Evolutionary conservation across 2,329 filamentous ascomycete genomes (phyloP).

Genomic region (Zymoseptoria brevis): DNA sequence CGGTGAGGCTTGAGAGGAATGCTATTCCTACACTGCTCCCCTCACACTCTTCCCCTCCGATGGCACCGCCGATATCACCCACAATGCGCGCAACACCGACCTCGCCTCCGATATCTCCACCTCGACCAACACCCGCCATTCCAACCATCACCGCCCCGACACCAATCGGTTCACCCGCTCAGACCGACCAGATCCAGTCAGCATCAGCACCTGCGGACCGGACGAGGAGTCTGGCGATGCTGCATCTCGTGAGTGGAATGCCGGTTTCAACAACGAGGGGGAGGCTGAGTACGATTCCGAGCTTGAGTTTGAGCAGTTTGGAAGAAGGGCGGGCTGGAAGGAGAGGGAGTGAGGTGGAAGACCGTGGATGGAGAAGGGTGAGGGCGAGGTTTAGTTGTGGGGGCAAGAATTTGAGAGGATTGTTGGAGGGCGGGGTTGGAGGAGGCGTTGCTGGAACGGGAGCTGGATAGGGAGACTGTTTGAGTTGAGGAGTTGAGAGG

Average conservation of each 20-base stretch:
- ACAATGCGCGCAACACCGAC: no score
- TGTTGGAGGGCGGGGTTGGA: not conserved
- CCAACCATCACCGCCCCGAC: no score
- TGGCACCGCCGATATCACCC: no score
- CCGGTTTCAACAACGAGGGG: not conserved
- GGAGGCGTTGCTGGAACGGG: not conserved
- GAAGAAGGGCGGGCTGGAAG: not conserved
- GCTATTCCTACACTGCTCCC: no score
- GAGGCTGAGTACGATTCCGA: not conserved
- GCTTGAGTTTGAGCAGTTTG: not conserved
- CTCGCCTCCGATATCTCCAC: no score
- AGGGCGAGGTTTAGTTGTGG: not conserved
- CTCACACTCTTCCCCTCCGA: no score
- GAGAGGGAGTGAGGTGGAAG: not conserved
- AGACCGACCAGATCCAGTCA: not conserved
- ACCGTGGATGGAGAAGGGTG: not conserved
- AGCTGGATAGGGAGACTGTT: not conserved
- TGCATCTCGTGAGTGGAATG: not conserved
- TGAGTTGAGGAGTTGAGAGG: not conserved
- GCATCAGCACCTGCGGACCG: no score
- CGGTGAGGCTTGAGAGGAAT: no score
- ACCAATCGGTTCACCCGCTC: not conserved
- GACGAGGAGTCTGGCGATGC: not conserved
- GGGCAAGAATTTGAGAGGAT: not conserved
- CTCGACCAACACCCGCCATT: no score